phyloP scores from a whole-genome alignment of 352 stramenopile species.

The Phytophthora quininea region DNA sequence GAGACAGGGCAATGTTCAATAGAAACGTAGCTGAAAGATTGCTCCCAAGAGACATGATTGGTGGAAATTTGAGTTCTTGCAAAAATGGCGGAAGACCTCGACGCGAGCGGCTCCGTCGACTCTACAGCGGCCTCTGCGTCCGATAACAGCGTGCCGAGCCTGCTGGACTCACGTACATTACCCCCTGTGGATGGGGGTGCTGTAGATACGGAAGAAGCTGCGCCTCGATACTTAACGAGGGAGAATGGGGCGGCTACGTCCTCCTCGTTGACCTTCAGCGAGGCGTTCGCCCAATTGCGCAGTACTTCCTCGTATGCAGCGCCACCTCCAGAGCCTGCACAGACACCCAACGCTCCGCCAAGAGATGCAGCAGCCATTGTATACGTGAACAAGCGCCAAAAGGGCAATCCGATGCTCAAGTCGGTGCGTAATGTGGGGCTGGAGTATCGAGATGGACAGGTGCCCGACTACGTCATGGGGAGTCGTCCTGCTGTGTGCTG shows the following conservation, averaged over 20 bases:
- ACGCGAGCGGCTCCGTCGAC: not conserved
- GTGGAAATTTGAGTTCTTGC: not conserved
- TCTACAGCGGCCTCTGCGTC: not conserved
- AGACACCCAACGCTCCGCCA: slow-evolving; percentile 13
- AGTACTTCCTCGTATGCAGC: slow-evolving; percentile 63
- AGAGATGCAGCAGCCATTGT: slow-evolving; percentile 65
- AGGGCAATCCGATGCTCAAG: slow-evolving; percentile 93
- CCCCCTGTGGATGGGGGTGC: slow-evolving; percentile 3
- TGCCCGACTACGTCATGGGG: slow-evolving; percentile 95
- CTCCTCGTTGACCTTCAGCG: slow-evolving; percentile 46
- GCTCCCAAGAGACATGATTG: not conserved
- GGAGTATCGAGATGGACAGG: slow-evolving; percentile 90
- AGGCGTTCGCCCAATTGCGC: slow-evolving; percentile 66
- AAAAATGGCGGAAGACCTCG: slow-evolving; percentile 16
- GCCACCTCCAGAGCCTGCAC: slow-evolving; percentile 11
- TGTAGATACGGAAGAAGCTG: slow-evolving; percentile 11
- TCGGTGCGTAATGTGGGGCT: slow-evolving; percentile 93
- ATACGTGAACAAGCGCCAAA: slow-evolving; percentile 87
- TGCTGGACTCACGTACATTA: slow-evolving; percentile 55
- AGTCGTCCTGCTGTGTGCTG: slow-evolving; percentile 83
- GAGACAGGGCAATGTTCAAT: too few relatives aligned
- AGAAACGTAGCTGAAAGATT: too few relatives aligned
- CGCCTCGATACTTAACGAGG: slow-evolving; percentile 47
- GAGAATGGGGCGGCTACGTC: slow-evolving; percentile 13
- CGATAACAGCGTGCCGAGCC: slow-evolving; percentile 34